phyloP scores from a whole-genome alignment of 495 filamentous ascomycete genomes.

The Neurospora discreta region DNA sequence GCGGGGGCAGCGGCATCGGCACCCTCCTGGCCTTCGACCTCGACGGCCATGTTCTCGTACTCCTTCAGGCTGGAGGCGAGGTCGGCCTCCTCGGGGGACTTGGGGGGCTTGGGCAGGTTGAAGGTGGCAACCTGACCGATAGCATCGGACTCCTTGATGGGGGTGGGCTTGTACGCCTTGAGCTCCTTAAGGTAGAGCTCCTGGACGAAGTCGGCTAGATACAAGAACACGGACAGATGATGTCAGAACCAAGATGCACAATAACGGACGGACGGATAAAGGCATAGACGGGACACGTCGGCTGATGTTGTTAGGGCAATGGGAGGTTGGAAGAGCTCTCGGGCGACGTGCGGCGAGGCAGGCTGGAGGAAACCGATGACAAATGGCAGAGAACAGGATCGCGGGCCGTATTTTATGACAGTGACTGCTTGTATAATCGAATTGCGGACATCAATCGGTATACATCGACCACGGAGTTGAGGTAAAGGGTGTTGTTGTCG shows the following conservation, averaged over 20 bases:
- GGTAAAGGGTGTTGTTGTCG: background rate
- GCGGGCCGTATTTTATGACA: background rate
- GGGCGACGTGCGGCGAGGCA: background rate
- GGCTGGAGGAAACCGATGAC: background rate
- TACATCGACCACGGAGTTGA: background rate
- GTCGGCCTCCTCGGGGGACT: conserved; percentile 83
- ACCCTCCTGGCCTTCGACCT: conserved; percentile 78
- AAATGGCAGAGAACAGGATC: background rate
- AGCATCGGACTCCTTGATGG: conserved; percentile 74
- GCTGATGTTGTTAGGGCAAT: background rate
- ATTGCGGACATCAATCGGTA: background rate
- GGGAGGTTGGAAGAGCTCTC: background rate
- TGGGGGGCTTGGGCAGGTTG: conserved; percentile 60
- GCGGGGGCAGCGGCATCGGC: conserved; percentile 20
- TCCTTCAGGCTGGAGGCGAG: conserved; percentile 80
- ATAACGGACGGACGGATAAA: background rate
- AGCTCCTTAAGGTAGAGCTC: conserved; percentile 94
- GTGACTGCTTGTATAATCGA: background rate
- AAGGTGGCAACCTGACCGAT: conserved; percentile 90
- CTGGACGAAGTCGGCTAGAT: conserved; percentile 82
- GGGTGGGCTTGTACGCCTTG: conserved; percentile 78
- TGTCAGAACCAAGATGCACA: background rate
- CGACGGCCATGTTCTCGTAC: conserved; percentile 86
- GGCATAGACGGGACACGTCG: background rate
- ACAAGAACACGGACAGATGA: conserved; percentile 9